Base-by-base conservation (phyloP, 148 eudicot genomes). In the Chenopodium formosanum region DNA sequence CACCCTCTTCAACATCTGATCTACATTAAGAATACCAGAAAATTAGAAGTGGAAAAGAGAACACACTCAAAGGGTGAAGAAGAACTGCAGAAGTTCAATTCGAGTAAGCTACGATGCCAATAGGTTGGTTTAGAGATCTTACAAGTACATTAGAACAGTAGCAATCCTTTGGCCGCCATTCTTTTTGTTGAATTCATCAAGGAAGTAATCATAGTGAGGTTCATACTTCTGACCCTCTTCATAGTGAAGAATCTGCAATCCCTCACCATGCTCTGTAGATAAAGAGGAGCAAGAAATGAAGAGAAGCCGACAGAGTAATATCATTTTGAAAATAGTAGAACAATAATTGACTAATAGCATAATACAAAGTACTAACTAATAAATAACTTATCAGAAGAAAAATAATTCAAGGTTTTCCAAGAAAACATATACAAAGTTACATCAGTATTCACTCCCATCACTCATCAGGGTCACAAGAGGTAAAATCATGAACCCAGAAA, bases 1-100 rank as follows among this genome's bases (percentile, higher is more conserved):
- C 92, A 78, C 92, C 97, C 86, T 91, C 94, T 90, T 92, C 92
- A 79, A 92, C 92, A 85, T 92, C 97, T 78, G 92, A 91, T 85
- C 97, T 92, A 72, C 75, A 83, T 81, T n/a, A 34, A 16, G 13
- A 72, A 17, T n/a, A 50, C 52, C 68, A 76, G 23, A 44, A 31
- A 74, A 50, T 7, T 52, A 56, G 3, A 47, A 31, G 29, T 56
- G 3, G 44, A 63, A 71, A 3, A 23, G 58, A 32, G 19, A 11
- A 12, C 31, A 81, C 34, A 70, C 9, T 70, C 25, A 23, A 70
- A 13, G 2, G 23, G 7, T 60, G 20, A 71, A 70, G 4, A 7
- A 70, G 22, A 53, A 23, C 16, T 11, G 4, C 13, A 70, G 22
- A 53, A 23, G n/a, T 11, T 13, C 27, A 67, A 64, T 71, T 52